Evolutionary conservation across 768 basidiomycete species (phyloP).

Genomic region (Kwoniella heveanensis): DNA sequence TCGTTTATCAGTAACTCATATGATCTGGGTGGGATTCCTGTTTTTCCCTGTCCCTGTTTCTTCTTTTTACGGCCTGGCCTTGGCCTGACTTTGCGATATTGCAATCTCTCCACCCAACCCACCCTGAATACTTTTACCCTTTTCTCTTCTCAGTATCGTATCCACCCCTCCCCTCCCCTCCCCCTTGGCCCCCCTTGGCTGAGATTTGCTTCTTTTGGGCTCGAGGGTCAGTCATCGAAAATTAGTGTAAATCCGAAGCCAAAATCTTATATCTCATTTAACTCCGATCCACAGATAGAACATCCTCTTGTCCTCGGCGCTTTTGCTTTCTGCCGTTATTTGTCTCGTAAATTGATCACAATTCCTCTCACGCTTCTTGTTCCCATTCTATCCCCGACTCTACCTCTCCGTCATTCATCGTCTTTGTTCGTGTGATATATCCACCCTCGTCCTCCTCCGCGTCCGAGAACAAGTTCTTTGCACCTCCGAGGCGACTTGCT

Average conservation of each 20-base stretch:
- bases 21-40: background rate
- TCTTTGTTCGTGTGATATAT: too few relatives aligned
- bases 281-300: background rate
- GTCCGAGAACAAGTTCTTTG: background rate
- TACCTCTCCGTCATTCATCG: too few relatives aligned
- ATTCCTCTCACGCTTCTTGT: constrained; percentile 2
- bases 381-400: background rate
- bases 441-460: background rate
- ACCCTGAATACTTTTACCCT: background rate
- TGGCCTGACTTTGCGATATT: too few relatives aligned
- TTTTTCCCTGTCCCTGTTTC: background rate
- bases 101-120: background rate
- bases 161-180: too few relatives aligned
- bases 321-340: background rate
- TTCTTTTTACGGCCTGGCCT: background rate
- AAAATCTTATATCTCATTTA: background rate
- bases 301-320: background rate
- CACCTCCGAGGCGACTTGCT: background rate
- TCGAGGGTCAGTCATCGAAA: background rate
- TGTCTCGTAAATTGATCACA: background rate
- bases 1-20: background rate
- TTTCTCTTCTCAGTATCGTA: background rate
- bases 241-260: background rate
- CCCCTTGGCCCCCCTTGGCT: too few relatives aligned
- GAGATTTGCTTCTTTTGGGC: too few relatives aligned